A percentile compares a stretch with the other conserved stretches of the same genome.
These are phyloP conservation scores for Diaporthe vaccinii DNA, from an alignment of 2,329 filamentous ascomycete genomes.

Conservation along the genomic window DNA sequence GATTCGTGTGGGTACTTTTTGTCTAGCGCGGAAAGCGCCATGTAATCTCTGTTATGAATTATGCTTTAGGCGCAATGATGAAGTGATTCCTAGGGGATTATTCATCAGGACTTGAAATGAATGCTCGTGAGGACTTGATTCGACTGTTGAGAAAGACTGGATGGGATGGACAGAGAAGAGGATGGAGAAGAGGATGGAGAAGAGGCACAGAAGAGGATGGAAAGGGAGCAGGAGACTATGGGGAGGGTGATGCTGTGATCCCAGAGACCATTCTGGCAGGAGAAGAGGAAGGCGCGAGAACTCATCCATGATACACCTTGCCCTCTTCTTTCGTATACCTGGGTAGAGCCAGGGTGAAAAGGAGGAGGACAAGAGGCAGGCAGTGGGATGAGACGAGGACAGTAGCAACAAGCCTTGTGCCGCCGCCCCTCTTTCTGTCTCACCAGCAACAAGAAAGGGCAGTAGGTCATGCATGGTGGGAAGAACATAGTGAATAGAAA, in stretches of 20 bases:
- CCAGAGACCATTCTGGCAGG: neutral
- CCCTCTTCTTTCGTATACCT: neutral
- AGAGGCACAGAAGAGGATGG: neutral
- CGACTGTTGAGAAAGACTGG: neutral
- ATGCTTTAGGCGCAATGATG: neutral
- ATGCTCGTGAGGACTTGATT: neutral
- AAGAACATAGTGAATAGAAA: neutral
- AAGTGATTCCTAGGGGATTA: neutral
- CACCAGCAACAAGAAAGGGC: neutral
- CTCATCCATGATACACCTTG: neutral
- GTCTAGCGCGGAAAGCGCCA: slow-evolving; percentile 4
- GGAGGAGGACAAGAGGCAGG: neutral
- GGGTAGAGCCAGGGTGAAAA: neutral
- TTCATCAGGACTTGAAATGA: neutral
- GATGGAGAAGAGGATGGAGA: neutral
- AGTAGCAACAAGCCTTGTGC: neutral
- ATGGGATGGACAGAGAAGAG: neutral
- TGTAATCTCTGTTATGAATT: neutral
- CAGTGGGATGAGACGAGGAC: neutral
- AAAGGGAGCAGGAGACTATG: neutral
- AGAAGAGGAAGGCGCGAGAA: slow-evolving; percentile 3
- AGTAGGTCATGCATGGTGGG: neutral
- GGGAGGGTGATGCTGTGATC: neutral
- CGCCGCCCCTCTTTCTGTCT: neutral
- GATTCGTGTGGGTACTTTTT: slow-evolving; percentile 17